These are phyloP conservation scores for Yamadazyma philogaea DNA, from an alignment of 805 yeast species.

Conservation along the genomic window DNA sequence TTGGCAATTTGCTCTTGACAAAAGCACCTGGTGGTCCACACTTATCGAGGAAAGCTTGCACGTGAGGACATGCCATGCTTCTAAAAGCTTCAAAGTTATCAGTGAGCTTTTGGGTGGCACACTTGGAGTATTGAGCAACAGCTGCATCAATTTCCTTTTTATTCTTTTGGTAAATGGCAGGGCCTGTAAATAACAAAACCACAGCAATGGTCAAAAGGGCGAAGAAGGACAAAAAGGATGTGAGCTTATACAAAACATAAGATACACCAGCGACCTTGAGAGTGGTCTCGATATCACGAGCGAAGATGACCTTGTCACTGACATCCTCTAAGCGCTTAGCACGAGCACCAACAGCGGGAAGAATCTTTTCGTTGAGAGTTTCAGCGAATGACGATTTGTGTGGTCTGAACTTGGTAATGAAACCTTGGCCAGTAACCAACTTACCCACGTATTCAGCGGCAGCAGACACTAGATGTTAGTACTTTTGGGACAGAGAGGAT, in stretches of 20 bases:
- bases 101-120: slow-evolving; percentile 50
- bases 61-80: slow-evolving; percentile 51
- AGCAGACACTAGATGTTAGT: slow-evolving; percentile 52
- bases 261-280: slow-evolving; percentile 66
- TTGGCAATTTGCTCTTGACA: slow-evolving; percentile 54
- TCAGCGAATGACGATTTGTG: slow-evolving; percentile 38
- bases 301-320: slow-evolving; percentile 56
- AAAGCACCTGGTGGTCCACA: slow-evolving; percentile 66
- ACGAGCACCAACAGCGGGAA: slow-evolving; percentile 43
- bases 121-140: slow-evolving; percentile 40
- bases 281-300: slow-evolving; percentile 70
- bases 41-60: slow-evolving; percentile 54
- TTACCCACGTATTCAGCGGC: slow-evolving; percentile 76
- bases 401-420: slow-evolving; percentile 75
- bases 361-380: slow-evolving; percentile 32
- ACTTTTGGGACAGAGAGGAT: slow-evolving; percentile 4
- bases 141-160: slow-evolving; percentile 74
- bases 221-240: slow-evolving; percentile 74
- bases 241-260: slow-evolving; percentile 66
- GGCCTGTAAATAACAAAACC: slow-evolving; percentile 66
- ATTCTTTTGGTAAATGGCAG: slow-evolving; percentile 69
- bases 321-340: slow-evolving; percentile 52
- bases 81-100: slow-evolving; percentile 39
- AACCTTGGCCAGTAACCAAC: slow-evolving; percentile 70
- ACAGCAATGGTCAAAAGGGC: slow-evolving; percentile 57